Evolutionary conservation across 2,329 filamentous ascomycete genomes (phyloP), one percentile per base, ranked within the genome.

Genomic region (Macroventuria anomochaeta): DNA sequence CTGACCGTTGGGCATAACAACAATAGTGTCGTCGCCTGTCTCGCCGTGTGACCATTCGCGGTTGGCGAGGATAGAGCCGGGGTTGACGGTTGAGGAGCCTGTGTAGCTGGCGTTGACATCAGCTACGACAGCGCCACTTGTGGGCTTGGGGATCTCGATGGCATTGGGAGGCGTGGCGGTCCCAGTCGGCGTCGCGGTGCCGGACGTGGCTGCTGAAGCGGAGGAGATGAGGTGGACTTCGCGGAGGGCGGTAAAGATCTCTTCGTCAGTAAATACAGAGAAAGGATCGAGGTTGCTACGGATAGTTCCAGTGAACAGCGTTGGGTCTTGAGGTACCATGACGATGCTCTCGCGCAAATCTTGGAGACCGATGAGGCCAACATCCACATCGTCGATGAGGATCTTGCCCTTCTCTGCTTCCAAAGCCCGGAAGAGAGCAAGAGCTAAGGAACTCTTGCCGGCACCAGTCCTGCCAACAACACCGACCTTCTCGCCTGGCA

Each of bases 321-420:
- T 97, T 48, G 91, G 95, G 71, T 99, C 95, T 78, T 99, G 95
- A 23, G 95, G 95, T 52, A 99, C 95, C 75, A 99, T 97, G 0
- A 96, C 97, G 66, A 99, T 96, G 39, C 90, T 88, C 76, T 96
- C 89, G 49, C 95, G 89, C 65, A 99, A 80, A 75, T 97, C 93
- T 59, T 91, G 89, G n/a, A 99, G 83, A 6, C 95, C 95, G 59
- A 99, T 97, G 58, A 83, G 80, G 43, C 91, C 88, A 69, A 97
- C 91, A 67, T 97, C 91, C n/a, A 99, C 79, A 58, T 88, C 89
- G 63, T 99, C 95, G 47, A 99, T 91, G 17, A 96, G 70, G 57
- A 99, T 96, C 72, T 89, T 90, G 65, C 95, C 95, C 61, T 85
- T 83, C 66, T 96, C 92, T 0, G 95, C 92, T 75, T 99, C 95